Percentiles rank a stretch among this genome's conserved stretches.
These are phyloP conservation scores for Liquidambar formosana DNA, from an alignment of 164 flowering plant species.

Conservation along the genomic window DNA sequence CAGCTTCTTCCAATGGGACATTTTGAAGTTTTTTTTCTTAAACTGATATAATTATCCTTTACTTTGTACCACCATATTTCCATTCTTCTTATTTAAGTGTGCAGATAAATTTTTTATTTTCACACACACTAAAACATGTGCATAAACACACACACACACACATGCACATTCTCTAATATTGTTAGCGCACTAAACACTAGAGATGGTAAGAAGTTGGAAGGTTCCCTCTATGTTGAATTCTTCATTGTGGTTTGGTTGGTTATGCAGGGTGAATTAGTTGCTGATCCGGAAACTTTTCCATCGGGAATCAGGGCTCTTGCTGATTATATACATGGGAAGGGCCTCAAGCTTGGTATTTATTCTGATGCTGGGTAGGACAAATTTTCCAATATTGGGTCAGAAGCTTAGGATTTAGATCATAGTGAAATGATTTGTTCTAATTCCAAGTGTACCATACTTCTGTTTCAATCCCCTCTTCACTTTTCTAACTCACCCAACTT, in stretches of 20 bases:
- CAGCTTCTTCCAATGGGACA: not conserved
- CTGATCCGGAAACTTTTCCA: slow-evolving; percentile 78
- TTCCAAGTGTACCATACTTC: not conserved
- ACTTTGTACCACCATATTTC: no score
- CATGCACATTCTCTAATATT: not conserved
- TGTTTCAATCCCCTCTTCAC: not conserved
- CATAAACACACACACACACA: not conserved
- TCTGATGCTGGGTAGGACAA: slow-evolving; percentile 94
- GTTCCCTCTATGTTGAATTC: not conserved
- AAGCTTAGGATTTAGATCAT: slow-evolving; percentile 7
- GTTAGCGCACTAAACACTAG: no score
- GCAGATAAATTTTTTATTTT: no score
- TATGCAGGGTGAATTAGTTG: slow-evolving; percentile 71
- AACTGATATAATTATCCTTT: not conserved
- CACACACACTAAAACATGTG: no score
- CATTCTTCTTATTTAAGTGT: no score
- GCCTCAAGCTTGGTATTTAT: slow-evolving; percentile 95
- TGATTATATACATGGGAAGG: slow-evolving; percentile 84
- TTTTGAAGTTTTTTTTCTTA: not conserved
- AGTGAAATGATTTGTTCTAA: not conserved
- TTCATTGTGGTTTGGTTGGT: slow-evolving; percentile 7
- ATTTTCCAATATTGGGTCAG: slow-evolving; percentile 3
- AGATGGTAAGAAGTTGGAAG: no score
- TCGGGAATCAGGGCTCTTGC: slow-evolving; percentile 92
- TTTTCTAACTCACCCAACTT: slow-evolving; percentile 6